Percentiles rank a stretch among this genome's conserved stretches.
phyloP scores from a whole-genome alignment of 257 asterid genomes.

The Capsicum rhomboideum region DNA sequence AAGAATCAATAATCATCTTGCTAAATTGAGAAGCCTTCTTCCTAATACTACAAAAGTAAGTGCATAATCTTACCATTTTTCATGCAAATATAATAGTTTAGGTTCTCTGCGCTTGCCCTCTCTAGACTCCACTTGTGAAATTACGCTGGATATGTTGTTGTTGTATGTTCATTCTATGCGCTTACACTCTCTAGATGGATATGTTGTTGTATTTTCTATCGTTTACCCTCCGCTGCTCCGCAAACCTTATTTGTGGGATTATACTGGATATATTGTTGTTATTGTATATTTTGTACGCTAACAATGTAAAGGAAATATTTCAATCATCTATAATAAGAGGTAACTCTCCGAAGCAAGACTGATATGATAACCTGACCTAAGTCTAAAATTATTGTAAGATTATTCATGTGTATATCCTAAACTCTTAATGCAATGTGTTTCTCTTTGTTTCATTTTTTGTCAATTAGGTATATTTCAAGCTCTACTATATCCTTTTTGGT shows the following conservation, averaged over 20 bases:
- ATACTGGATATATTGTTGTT: too few species aligned
- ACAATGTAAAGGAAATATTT: not conserved
- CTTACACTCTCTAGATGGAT: too few species aligned
- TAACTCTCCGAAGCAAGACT: not conserved
- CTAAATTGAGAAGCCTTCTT: slow-evolving; percentile 78
- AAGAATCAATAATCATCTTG: slow-evolving; percentile 84
- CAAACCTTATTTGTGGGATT: too few species aligned
- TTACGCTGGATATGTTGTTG: too few species aligned
- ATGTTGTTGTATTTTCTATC: too few species aligned
- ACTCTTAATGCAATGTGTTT: not conserved
- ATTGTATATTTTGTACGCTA: not conserved
- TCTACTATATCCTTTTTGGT: not conserved
- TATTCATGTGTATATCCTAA: not conserved
- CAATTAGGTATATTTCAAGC: not conserved
- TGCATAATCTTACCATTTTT: too few species aligned
- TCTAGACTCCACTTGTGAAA: not conserved
- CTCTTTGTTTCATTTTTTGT: not conserved
- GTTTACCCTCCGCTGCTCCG: too few species aligned
- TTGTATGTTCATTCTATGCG: too few species aligned
- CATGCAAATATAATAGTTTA: too few species aligned
- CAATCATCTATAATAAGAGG: not conserved
- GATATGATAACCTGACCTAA: too few species aligned
- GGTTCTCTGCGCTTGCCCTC: not conserved
- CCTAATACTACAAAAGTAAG: slow-evolving; percentile 93
- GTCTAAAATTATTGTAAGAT: not conserved